Evolutionary conservation across 495 filamentous ascomycete genomes (phyloP).

Genomic region (Aspergillus homomorphus): DNA sequence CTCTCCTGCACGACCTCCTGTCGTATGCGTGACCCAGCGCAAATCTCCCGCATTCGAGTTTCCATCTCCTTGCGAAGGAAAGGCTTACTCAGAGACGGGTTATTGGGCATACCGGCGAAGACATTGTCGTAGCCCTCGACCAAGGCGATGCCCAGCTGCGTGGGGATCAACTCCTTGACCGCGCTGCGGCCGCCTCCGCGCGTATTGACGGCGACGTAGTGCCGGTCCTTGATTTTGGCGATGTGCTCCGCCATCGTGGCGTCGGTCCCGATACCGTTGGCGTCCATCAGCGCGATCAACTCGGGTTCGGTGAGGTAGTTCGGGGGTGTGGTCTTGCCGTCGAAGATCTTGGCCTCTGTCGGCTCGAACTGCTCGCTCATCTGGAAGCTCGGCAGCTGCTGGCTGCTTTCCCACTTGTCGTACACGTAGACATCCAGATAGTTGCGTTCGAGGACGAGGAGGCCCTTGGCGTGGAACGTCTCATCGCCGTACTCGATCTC

Average conservation of each 20-base stretch:
- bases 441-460: constrained; percentile 84
- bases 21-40: constrained; percentile 75
- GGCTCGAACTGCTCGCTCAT: constrained; percentile 80
- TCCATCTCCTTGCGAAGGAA: constrained; percentile 98
- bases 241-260: constrained; percentile 99
- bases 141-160: constrained; percentile 81
- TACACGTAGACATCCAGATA: constrained; percentile 96
- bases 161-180: constrained; percentile 85
- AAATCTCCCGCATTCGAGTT: constrained; percentile 88
- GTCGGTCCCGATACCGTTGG: constrained; percentile 96
- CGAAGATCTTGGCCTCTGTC: constrained; percentile 81
- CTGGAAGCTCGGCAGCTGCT: constrained; percentile 73
- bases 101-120: constrained; percentile 58
- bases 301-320: constrained; percentile 92
- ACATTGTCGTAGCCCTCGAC: constrained; percentile 92
- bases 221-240: constrained; percentile 82
- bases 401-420: constrained; percentile 90
- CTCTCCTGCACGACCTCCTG: constrained; percentile 74
- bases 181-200: constrained; percentile 53
- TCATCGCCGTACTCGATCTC: constrained; percentile 84
- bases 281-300: constrained; percentile 97
- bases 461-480: constrained; percentile 70
- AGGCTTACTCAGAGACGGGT: constrained; percentile 91
- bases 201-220: constrained; percentile 71
- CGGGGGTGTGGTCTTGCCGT: constrained; percentile 81